These are phyloP conservation scores for Guadua angustifolia DNA, from an alignment of 176 grass and related monocot genomes.

Conservation along the genomic window DNA sequence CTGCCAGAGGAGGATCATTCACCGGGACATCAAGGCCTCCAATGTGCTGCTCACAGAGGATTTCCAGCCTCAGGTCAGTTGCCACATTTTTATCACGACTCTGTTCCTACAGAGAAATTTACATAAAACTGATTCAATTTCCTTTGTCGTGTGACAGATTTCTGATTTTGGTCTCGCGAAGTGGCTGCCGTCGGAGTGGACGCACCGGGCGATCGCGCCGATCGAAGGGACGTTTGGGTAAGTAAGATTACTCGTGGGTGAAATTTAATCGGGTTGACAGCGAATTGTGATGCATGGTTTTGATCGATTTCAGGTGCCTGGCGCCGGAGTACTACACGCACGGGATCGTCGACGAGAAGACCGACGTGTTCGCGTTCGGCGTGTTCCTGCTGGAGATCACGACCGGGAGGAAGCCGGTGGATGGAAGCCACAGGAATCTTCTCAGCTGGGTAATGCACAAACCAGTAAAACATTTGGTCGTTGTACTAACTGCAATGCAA, in stretches of 20 bases:
- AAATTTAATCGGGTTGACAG: background rate
- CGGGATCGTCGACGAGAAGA: conserved; percentile 93
- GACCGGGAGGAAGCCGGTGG: conserved; percentile 80
- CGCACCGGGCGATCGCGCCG: conserved; percentile 80
- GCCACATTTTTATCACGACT: background rate
- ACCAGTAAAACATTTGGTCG: background rate
- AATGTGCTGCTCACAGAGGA: conserved; percentile 82
- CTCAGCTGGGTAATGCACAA: conserved; percentile 65
- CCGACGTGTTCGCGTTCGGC: conserved; percentile 92
- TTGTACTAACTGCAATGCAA: background rate
- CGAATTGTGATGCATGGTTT: background rate
- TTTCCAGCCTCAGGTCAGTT: conserved; percentile 68
- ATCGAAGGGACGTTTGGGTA: conserved; percentile 96
- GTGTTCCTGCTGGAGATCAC: conserved; percentile 93
- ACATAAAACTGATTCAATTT: background rate
- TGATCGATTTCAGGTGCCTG: conserved; percentile 56
- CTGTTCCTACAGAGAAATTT: background rate
- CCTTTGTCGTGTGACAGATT: conserved; percentile 50
- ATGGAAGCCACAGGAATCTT: conserved; percentile 78
- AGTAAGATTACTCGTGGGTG: background rate
- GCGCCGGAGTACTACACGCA: conserved; percentile 97
- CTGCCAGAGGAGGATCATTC: conserved; percentile 84
- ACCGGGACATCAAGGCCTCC: conserved; percentile 92
- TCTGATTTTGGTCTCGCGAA: conserved; percentile 92
- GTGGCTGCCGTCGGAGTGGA: conserved; percentile 95